Base-by-base conservation (phyloP, 2,329 filamentous ascomycete species). In the Xylariaceae sp. region DNA sequence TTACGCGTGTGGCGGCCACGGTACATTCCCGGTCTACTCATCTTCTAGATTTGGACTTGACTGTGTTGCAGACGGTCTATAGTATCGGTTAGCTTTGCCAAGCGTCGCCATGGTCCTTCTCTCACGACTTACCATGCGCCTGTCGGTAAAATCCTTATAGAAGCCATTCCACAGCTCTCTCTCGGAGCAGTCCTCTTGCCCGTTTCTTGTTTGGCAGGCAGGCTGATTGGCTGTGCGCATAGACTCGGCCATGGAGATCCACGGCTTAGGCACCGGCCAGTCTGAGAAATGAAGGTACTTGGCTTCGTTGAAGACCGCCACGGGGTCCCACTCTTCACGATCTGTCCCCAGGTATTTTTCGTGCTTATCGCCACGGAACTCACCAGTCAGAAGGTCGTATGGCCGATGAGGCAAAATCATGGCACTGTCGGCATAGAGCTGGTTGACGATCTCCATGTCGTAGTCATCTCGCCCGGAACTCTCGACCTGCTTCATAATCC, bases 261-360 rank as follows among this genome's bases (percentile, higher is more conserved):
- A 77, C 0, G 75, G 75, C 51, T 89, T 89, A 0, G 84, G 83
- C 6, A 87, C 58, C 1, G 85, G 86, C 81, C 81, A 86, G 60
- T 89, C 86, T 11, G 80, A 85, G 63, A 88, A 89, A 63, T 89
- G 85, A 2, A 89, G 70, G 5, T 85, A 73, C 54, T 86, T 87
- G 6, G 82, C 80, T 58, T 86, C 81, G 12, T 74, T 73, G 45
- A 80, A 71, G 1, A 75, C 73, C 38, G 57, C 51, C n/a, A 67
- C 59, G 0, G 83, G 74, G 58, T 87, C 78, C 82, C 84, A 88
- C 2, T 60, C 57, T 53, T 80, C 80, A 1, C 59, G 55, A 27
- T 65, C 60, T 14, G 32, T 64, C 47, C 51, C 66, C 18, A 73
- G 66, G 42, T 75, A 76, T 2, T 71, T 66, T 14, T 68, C 59